A percentile compares a stretch with the other conserved stretches of the same genome.
Evolutionary conservation across 2,329 filamentous ascomycete species (phyloP).

Genomic region (Alternaria postmessia): DNA sequence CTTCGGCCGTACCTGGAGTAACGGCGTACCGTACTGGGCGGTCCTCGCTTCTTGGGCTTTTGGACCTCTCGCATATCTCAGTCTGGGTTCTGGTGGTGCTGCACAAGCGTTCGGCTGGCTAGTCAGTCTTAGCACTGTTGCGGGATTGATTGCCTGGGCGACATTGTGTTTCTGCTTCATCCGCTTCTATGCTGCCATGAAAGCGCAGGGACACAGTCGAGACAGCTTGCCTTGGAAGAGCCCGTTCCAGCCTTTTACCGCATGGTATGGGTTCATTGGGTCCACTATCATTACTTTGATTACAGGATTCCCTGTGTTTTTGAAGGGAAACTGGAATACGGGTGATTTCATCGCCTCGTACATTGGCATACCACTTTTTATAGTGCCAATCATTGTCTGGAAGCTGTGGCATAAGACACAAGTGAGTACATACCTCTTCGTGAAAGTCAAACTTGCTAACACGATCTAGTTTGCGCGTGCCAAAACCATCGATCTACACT

Average conservation of each 20-base stretch:
- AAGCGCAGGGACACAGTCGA: constrained; percentile 67
- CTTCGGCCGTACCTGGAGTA: constrained; percentile 56
- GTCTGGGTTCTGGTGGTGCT: constrained; percentile 69
- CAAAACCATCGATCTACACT: not conserved
- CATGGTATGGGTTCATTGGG: constrained; percentile 67
- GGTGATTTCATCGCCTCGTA: constrained; percentile 60
- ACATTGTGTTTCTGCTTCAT: constrained; percentile 72
- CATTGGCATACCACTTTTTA: constrained; percentile 50
- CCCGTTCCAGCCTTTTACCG: constrained; percentile 72
- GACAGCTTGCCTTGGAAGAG: constrained; percentile 71
- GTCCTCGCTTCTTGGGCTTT: constrained; percentile 65
- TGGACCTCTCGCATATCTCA: constrained; percentile 69
- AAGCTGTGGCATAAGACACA: constrained; percentile 22
- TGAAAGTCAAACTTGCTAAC: not conserved
- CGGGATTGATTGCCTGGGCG: constrained; percentile 56
- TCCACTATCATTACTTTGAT: constrained; percentile 75
- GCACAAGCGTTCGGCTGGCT: constrained; percentile 62
- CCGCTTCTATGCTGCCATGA: constrained; percentile 71
- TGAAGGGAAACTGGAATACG: constrained; percentile 69
- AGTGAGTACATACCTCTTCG: not conserved
- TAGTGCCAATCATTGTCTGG: constrained; percentile 29
- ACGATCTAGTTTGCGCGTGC: not conserved
- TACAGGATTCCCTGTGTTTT: constrained; percentile 76
- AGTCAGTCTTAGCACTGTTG: constrained; percentile 73
- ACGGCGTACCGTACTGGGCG: constrained; percentile 76